Base-by-base conservation (phyloP, 257 asterid genomes). In the Capsicum pubescens region DNA sequence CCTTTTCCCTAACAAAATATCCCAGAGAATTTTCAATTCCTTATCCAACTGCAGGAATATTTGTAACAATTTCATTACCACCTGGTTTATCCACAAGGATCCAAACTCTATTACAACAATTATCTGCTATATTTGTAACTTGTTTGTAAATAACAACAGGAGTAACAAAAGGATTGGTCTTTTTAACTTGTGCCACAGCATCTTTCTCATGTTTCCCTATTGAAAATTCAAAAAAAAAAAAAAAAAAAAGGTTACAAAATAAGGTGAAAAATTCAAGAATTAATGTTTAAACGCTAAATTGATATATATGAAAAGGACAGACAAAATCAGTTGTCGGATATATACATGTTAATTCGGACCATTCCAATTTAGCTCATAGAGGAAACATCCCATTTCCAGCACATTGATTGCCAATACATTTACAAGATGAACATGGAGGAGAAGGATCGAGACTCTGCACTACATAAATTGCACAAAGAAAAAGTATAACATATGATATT, bases 41-140 rank as follows among this genome's bases (percentile, higher is more conserved):
- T 50, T 67, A 67, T 67, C 52, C 52, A 36, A 67, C 50, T 7
- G 21, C 50, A 67, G 52, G 76, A 67, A 7, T 35, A 36, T 36
- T 67, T 36, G 76, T 36, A 67, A 67, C 76, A 67, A 67, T 2
- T 2, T 50, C 76, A 67, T 67, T 14, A 67, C 76, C 76, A 36
- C 76, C 76, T 36, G 50, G 21, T 14, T 67, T 39, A 67, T 67
- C 76, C 1, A 67, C 50, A 35, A 67, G 74, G 2, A 67, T 35
- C 74, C 74, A 67, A 67, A 67, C 74, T 15, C 74, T 67, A 67
- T 67, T 67, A 9, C 74, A 67, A 35, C 74, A 35, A 35, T 6
- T 13, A 67, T 35, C 19, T 36, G 3, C 36, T 2, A 67, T 15
- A 16, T 48, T 48, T 11, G 44, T 5, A 1, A 67, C 76, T 67